Base-by-base conservation (phyloP, 345 rosid genomes). In the Eucalyptus pauciflora region DNA sequence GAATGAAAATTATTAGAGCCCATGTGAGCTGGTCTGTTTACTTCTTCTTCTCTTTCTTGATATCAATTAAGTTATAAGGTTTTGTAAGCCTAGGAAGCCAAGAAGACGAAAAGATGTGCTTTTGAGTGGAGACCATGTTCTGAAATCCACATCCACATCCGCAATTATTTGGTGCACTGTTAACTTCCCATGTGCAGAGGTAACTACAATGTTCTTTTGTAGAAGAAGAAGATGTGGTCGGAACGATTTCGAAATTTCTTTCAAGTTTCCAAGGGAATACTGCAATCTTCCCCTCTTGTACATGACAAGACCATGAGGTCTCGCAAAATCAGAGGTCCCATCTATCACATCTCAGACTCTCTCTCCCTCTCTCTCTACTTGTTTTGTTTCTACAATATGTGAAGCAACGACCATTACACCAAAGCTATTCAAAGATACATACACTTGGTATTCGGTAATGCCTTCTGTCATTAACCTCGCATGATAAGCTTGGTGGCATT, bases 331-430 rank as follows among this genome's bases (percentile, higher is more conserved):
- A 89, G 37, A 87, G 88, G 88, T 90, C 90, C 90, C 87, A 87
- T 89, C 93, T 50, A 89, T 91, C 91, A 90, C 88, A 87, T 90
- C 92, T 86, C 88, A 52, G 58, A 20, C 58, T 87, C 89, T 33
- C 87, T 83, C 41, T 45, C 33, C 20, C 52, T 58, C 49, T 86
- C 7, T 71, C 7, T 71, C 25, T 56, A 18, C 45, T 56, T 41
- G 12, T 86, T 24, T 86, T 52, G 45, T 43, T 37, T 11, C 25
- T 41, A 86, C 18, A 60, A 16, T 58, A 11, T 76, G 48, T 20
- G 48, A 76, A 76, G 83, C 83, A 41, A 41, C 27, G 48, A 20
- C 48, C 83, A 76, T 41, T 41, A 41, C 83, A 37, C 48, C 48
- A 37, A 20, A 41, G 48, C 25, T 37, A 22, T 9, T 20, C 83